These are phyloP conservation scores for Agaricales sp. DNA, from an alignment of 1,284 basidiomycete species.

Conservation along the genomic window DNA sequence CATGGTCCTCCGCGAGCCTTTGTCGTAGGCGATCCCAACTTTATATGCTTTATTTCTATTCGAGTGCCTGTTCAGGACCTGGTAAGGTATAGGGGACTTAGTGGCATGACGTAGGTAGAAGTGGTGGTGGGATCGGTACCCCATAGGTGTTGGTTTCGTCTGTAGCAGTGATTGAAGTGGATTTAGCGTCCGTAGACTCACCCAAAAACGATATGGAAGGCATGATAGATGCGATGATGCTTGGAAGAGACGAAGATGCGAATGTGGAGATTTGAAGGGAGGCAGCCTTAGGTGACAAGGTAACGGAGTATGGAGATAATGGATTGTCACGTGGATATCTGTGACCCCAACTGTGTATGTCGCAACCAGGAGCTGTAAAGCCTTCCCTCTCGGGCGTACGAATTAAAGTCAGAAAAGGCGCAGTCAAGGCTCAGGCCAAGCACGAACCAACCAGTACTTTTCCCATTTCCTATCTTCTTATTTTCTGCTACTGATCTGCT, in stretches of 20 bases:
- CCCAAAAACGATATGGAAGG: slow-evolving; percentile 1
- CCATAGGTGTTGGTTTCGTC: slow-evolving; percentile 41
- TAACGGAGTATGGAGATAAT: neutral
- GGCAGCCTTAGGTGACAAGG: neutral
- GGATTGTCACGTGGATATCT: neutral
- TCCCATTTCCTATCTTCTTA: slow-evolving; percentile 6
- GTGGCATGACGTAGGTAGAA: slow-evolving; percentile 3
- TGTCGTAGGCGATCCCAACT: slow-evolving; percentile 88
- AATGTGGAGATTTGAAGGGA: neutral
- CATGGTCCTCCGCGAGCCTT: slow-evolving; percentile 88
- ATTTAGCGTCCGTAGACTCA: slow-evolving; percentile 32
- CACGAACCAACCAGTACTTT: slow-evolving; percentile 69
- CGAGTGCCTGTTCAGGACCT: slow-evolving; percentile 54
- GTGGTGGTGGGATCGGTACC: slow-evolving; percentile 24
- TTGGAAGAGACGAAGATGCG: neutral
- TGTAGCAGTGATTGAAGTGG: slow-evolving; percentile 44
- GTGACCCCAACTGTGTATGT: slow-evolving; percentile 57
- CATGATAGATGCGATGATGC: neutral
- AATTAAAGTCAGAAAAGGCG: slow-evolving; percentile 83
- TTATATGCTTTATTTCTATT: slow-evolving; percentile 52
- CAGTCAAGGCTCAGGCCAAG: slow-evolving; percentile 80
- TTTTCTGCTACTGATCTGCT: slow-evolving; percentile 7
- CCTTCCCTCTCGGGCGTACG: slow-evolving; percentile 82
- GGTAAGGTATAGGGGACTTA: slow-evolving; percentile 11
- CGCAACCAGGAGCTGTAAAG: slow-evolving; percentile 71